Percentiles rank a stretch among this genome's conserved stretches.
Conservation (phyloP, 352 stramenopile genomes). For the Phytophthora sojae region DNA sequence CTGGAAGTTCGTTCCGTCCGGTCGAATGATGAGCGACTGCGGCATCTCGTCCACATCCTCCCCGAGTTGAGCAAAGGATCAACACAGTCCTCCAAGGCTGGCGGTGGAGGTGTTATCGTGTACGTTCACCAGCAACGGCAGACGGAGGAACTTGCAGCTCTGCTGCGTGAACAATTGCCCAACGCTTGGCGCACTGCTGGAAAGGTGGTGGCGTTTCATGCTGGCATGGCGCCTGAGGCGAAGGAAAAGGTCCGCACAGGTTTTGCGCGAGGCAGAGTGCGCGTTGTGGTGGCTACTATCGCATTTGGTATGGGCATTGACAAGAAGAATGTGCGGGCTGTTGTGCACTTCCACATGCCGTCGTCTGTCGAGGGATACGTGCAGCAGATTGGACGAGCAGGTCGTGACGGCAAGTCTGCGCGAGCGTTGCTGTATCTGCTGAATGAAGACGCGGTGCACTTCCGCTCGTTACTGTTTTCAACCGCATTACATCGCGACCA, state of each 20-base stretch:
- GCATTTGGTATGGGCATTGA: constrained; percentile 99
- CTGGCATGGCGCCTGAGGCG: constrained; percentile 85
- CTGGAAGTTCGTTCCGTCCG: constrained; percentile 61
- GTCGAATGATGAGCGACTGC: constrained; percentile 68
- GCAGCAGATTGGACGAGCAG: constrained; percentile 96
- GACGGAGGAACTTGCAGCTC: constrained; percentile 69
- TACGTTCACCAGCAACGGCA: constrained; percentile 88
- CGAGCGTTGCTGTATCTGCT: constrained; percentile 70
- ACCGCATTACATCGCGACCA: constrained; percentile 70
- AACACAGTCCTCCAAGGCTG: constrained; percentile 25
- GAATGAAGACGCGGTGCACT: constrained; percentile 69
- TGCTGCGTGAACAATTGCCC: constrained; percentile 68
- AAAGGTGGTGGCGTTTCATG: constrained; percentile 92
- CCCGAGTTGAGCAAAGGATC: constrained; percentile 39
- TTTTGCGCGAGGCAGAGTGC: constrained; percentile 91
- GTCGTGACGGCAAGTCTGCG: constrained; percentile 92
- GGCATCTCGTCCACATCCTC: constrained; percentile 36
- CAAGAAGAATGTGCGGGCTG: constrained; percentile 97
- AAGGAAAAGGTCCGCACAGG: constrained; percentile 81
- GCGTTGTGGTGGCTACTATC: constrained; percentile 96
- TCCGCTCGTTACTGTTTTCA: constrained; percentile 76
- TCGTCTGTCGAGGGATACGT: constrained; percentile 99
- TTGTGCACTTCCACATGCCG: constrained; percentile 98
- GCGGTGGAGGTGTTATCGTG: constrained; percentile 69
- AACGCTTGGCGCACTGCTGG: constrained; percentile 35